A percentile compares a stretch with the other conserved stretches of the same genome.
Evolutionary conservation across 2,329 filamentous ascomycete genomes (phyloP).

Genomic region (Neonectria punicea): DNA sequence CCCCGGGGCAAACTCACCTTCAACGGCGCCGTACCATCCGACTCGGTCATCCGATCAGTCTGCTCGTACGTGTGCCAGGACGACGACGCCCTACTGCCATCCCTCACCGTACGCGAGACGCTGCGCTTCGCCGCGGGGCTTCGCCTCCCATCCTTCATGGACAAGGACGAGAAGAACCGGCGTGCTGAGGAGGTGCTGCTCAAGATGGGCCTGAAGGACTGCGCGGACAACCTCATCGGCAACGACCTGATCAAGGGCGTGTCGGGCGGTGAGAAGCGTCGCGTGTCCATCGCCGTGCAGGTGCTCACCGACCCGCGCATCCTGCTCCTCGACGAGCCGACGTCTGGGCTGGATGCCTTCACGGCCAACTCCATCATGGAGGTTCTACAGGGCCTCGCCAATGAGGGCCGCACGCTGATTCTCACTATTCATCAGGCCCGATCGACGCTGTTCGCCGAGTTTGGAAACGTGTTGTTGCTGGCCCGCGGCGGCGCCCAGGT

Average conservation of each 20-base stretch:
- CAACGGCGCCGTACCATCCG: conserved; percentile 74
- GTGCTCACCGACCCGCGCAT: conserved; percentile 80
- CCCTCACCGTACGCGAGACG: conserved; percentile 80
- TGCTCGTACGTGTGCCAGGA: conserved; percentile 84
- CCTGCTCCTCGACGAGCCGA: conserved; percentile 79
- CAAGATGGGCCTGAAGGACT: conserved; percentile 82
- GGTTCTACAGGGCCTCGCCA: conserved; percentile 75
- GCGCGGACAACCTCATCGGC: conserved; percentile 78
- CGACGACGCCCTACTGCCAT: conserved; percentile 79
- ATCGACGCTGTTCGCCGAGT: conserved; percentile 76
- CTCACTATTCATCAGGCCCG: conserved; percentile 83
- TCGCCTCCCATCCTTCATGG: conserved; percentile 77
- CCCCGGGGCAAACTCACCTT: conserved; percentile 73
- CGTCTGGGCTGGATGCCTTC: conserved; percentile 80
- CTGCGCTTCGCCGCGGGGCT: conserved; percentile 77
- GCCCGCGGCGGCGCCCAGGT: conserved; percentile 75
- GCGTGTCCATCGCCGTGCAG: conserved; percentile 82
- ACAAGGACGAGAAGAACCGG: conserved; percentile 71
- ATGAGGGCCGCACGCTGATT: conserved; percentile 78
- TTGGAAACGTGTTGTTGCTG: conserved; percentile 77
- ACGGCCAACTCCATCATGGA: conserved; percentile 82
- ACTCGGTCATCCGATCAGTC: conserved; percentile 75
- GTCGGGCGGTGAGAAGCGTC: conserved; percentile 81
- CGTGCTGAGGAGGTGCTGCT: conserved; percentile 77
- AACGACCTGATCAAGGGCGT: conserved; percentile 80